Conservation (phyloP, 2,329 filamentous ascomycete species). For the Xylaria sp. region DNA sequence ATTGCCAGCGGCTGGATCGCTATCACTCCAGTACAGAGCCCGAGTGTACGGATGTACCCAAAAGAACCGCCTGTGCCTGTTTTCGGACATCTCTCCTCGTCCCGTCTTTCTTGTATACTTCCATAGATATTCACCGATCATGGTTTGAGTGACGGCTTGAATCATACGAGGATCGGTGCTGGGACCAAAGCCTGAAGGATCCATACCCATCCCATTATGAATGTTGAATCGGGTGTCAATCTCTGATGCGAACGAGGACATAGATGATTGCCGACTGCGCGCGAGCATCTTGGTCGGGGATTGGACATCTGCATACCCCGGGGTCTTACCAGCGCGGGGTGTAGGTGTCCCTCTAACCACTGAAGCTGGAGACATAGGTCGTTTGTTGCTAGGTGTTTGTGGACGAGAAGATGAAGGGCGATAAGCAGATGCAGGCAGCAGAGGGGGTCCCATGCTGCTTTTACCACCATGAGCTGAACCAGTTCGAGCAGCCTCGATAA, state of each 20-base stretch:
- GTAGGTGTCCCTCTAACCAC: conserved; percentile 61
- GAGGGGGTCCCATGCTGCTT: conserved; percentile 80
- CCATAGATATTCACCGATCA: conserved; percentile 99
- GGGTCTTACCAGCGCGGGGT: conserved; percentile 56
- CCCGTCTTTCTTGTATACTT: conserved; percentile 97
- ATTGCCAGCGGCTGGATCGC: conserved; percentile 81
- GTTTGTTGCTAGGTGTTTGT: conserved; percentile 63
- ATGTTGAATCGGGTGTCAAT: conserved; percentile 90
- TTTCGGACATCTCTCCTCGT: conserved; percentile 85
- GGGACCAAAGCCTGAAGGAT: conserved; percentile 65
- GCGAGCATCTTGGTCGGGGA: conserved; percentile 52
- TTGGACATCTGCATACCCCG: conserved; percentile 54
- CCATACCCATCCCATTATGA: conserved; percentile 61
- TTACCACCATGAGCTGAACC: conserved; percentile 56
- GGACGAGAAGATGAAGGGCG: conserved; percentile 57
- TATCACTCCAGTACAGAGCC: conserved; percentile 95
- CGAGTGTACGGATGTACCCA: conserved; percentile 99
- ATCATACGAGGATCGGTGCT: conserved; percentile 97
- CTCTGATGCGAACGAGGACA: conserved; percentile 95
- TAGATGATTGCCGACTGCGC: conserved; percentile 74
- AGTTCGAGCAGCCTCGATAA: conserved; percentile 78
- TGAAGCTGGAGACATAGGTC: conserved; percentile 51
- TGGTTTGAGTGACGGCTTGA: conserved; percentile 97
- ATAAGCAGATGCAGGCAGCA: conserved; percentile 76
- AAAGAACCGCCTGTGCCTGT: conserved; percentile 93